Evolutionary conservation across 805 yeast species (phyloP).

Genomic region (Saturnispora bothae): DNA sequence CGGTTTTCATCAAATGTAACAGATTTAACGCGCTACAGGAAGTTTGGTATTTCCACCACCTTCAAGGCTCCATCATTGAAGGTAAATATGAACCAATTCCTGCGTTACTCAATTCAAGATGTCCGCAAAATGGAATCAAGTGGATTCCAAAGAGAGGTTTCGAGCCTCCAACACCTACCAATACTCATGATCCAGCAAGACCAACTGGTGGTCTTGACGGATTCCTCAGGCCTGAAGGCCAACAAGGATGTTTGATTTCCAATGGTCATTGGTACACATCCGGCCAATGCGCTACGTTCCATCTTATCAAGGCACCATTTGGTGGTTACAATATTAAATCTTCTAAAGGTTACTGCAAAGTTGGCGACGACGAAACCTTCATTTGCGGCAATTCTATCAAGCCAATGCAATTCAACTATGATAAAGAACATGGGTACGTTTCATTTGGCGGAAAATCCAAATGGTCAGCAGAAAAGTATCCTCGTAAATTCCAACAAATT

Average conservation of each 20-base stretch:
- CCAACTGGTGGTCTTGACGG: conserved; percentile 34
- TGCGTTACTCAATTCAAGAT: conserved; percentile 42
- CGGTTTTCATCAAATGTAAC: conserved; percentile 55
- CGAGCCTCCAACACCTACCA: conserved; percentile 24
- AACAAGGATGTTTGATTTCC: conserved; percentile 69
- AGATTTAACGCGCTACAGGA: conserved; percentile 42
- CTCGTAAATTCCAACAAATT: conserved; percentile 38
- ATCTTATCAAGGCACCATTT: conserved; percentile 43
- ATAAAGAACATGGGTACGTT: conserved; percentile 33
- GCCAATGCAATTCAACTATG: conserved; percentile 50
- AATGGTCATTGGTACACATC: conserved; percentile 75
- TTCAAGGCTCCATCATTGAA: conserved; percentile 60
- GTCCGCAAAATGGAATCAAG: conserved; percentile 61
- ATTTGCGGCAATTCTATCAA: conserved; percentile 23
- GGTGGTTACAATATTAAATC: conserved; percentile 68
- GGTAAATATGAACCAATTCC: conserved; percentile 62
- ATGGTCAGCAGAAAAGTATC: conserved; percentile 47
- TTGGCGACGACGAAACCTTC: conserved; percentile 25
- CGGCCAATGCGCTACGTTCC: conserved; percentile 81
- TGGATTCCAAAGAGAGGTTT: conserved; percentile 52
- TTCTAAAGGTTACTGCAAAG: conserved; percentile 65
- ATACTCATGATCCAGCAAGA: conserved; percentile 15
- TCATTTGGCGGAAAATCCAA: conserved; percentile 50
- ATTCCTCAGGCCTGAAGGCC: conserved; percentile 36
- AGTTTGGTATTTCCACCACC: conserved; percentile 72